Evolutionary conservation across 73 alveolate species (phyloP).

Genomic region (Paramecium caudatum): DNA sequence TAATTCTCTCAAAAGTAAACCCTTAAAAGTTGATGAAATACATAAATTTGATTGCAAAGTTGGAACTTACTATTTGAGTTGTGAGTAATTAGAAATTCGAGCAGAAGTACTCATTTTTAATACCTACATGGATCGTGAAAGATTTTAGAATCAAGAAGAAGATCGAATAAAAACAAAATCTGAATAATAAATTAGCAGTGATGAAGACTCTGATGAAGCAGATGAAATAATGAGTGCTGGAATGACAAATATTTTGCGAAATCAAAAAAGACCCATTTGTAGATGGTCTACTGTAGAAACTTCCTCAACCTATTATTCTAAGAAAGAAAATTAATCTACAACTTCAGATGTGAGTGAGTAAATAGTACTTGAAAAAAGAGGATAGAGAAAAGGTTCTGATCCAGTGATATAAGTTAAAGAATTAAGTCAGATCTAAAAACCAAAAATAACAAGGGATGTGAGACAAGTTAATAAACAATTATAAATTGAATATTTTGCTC

Average conservation of each 20-base stretch:
- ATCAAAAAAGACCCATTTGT: not conserved
- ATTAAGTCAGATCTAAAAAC: too few relatives aligned
- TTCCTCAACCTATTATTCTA: slow-evolving; percentile 34
- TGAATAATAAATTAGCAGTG: slow-evolving; percentile 24
- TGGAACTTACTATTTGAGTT: not conserved
- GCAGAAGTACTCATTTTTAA: not conserved
- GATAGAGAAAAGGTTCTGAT: slow-evolving; percentile 14
- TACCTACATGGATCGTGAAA: not conserved
- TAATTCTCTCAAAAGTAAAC: not conserved
- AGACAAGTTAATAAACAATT: too few relatives aligned
- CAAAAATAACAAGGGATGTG: too few relatives aligned
- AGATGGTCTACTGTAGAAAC: slow-evolving; percentile 7
- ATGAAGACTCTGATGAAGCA: not conserved
- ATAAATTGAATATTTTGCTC: too few relatives aligned
- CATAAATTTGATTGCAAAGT: slow-evolving; percentile 7
- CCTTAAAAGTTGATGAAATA: slow-evolving; percentile 1
- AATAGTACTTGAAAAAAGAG: slow-evolving; percentile 11
- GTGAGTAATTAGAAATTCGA: not conserved
- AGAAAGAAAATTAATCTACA: slow-evolving; percentile 6
- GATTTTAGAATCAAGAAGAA: not conserved
- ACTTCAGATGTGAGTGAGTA: slow-evolving; percentile 34
- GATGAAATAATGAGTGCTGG: slow-evolving; percentile 22
- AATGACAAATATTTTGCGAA: not conserved
- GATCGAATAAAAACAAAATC: slow-evolving; percentile 6
- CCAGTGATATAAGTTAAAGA: not conserved